A percentile compares a stretch with the other conserved stretches of the same genome.
Evolutionary conservation across 257 asterid species (phyloP).

Genomic region (Solanum gracilifrons): DNA sequence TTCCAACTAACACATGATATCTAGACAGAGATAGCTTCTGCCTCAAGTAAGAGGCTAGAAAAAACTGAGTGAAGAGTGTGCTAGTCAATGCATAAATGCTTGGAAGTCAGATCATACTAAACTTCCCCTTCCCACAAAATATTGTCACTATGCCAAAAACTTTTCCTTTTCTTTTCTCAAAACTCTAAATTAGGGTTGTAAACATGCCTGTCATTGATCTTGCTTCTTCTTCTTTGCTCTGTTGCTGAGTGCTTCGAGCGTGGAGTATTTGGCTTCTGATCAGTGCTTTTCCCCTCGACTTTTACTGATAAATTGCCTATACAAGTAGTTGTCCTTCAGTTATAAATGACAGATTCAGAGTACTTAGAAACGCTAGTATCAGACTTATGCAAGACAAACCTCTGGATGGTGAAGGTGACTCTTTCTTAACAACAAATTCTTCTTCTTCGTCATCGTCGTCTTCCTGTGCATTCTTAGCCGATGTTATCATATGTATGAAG

Average conservation of each 20-base stretch:
- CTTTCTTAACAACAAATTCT: conserved; percentile 59
- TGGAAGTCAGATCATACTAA: not conserved
- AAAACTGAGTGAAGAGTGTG: not conserved
- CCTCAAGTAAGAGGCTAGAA: not conserved
- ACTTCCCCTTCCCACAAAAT: not conserved
- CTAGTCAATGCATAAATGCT: not conserved
- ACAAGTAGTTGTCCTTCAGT: not conserved
- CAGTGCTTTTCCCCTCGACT: conserved; percentile 47
- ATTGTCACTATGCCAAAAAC: not conserved
- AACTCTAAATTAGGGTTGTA: not conserved
- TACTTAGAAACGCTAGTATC: not conserved
- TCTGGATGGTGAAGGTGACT: conserved; percentile 47
- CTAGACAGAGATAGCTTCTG: not conserved
- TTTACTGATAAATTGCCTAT: conserved; percentile 58
- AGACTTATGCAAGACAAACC: conserved; percentile 28
- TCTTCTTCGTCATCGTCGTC: conserved; percentile 76
- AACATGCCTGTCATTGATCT: conserved; percentile 92
- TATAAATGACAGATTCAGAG: not conserved
- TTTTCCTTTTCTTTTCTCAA: not conserved
- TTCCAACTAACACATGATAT: not conserved
- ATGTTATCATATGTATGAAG: conserved; percentile 67
- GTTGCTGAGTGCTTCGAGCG: conserved; percentile 99
- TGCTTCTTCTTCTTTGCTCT: conserved; percentile 98
- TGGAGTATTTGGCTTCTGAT: conserved; percentile 82
- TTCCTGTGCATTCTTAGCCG: conserved; percentile 57